A percentile compares a stretch with the other conserved stretches of the same genome.
Conservation (phyloP, 768 basidiomycete species). For the Trametes gibbosa region DNA sequence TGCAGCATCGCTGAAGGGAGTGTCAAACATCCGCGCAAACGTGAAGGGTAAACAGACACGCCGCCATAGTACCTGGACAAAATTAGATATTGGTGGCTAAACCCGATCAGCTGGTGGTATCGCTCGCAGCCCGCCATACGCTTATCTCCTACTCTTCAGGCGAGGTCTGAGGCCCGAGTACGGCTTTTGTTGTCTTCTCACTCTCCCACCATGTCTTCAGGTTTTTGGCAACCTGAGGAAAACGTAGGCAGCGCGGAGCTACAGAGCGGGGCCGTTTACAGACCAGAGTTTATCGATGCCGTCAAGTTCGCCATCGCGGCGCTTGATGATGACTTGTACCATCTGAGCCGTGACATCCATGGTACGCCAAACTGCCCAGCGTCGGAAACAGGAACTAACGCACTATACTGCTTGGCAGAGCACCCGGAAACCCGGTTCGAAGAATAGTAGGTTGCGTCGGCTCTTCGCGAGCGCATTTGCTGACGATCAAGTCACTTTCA, state of each 20-base stretch:
- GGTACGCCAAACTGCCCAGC: slow-evolving; percentile 37
- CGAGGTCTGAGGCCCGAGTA: too few relatives aligned
- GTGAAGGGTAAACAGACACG: too few relatives aligned
- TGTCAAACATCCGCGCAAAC: too few relatives aligned
- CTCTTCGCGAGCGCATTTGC: neutral
- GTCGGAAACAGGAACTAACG: neutral
- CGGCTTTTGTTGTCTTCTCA: too few relatives aligned
- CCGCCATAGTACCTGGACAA: neutral
- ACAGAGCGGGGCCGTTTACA: slow-evolving; percentile 34
- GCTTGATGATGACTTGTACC: slow-evolving; percentile 53
- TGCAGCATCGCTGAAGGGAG: too few relatives aligned
- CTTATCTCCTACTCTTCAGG: too few relatives aligned
- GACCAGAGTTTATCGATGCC: slow-evolving; percentile 57
- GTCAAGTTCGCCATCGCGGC: slow-evolving; percentile 55
- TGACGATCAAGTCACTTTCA: slow-evolving; percentile 25
- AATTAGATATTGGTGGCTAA: too few relatives aligned
- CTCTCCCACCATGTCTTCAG: slow-evolving; percentile 2
- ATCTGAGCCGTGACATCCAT: slow-evolving; percentile 70
- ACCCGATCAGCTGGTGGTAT: neutral
- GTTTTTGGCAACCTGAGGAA: slow-evolving; percentile 7
- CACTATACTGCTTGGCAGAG: slow-evolving; percentile 36
- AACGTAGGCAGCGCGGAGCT: neutral
- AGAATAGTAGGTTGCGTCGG: slow-evolving; percentile 48
- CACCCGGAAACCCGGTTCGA: slow-evolving; percentile 69
- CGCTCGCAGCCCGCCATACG: neutral